These are phyloP conservation scores for Colletotrichum incanum DNA, from an alignment of 2,329 filamentous ascomycete species.

Conservation along the genomic window DNA sequence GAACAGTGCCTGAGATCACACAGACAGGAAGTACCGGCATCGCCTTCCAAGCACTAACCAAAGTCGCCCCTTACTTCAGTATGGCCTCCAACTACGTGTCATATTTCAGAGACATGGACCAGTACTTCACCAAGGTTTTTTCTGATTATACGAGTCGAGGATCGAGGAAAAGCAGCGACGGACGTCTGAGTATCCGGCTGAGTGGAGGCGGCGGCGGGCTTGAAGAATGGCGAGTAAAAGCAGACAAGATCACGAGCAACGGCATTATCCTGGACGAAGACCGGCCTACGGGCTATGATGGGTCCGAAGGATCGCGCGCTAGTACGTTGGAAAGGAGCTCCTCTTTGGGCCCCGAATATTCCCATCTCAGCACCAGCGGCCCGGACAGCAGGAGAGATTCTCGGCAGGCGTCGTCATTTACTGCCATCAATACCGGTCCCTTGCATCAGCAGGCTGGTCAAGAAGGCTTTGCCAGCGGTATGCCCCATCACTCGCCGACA, in stretches of 20 bases:
- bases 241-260: constrained; percentile 60
- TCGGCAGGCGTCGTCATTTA: constrained; percentile 54
- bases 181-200: constrained; percentile 58
- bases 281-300: constrained; percentile 46
- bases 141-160: constrained; percentile 58
- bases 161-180: constrained; percentile 51
- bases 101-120: constrained; percentile 68
- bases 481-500: constrained; percentile 33
- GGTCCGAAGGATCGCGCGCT: constrained; percentile 48
- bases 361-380: constrained; percentile 29
- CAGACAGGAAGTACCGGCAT: constrained; percentile 61
- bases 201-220: constrained; percentile 65
- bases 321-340: constrained; percentile 52
- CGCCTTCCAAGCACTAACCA: constrained; percentile 64
- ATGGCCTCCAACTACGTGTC: constrained; percentile 72
- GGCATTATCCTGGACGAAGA: constrained; percentile 56
- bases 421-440: constrained; percentile 54
- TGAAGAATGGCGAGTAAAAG: constrained; percentile 67
- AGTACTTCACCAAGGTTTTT: constrained; percentile 61
- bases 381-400: constrained; percentile 42
- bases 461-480: constrained; percentile 22
- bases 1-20: constrained; percentile 50
- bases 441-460: background rate
- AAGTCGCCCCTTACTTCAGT: constrained; percentile 67
- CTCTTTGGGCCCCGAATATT: constrained; percentile 47